These are phyloP conservation scores for Phaffia australis DNA, from an alignment of 768 basidiomycete genomes.

Conservation along the genomic window DNA sequence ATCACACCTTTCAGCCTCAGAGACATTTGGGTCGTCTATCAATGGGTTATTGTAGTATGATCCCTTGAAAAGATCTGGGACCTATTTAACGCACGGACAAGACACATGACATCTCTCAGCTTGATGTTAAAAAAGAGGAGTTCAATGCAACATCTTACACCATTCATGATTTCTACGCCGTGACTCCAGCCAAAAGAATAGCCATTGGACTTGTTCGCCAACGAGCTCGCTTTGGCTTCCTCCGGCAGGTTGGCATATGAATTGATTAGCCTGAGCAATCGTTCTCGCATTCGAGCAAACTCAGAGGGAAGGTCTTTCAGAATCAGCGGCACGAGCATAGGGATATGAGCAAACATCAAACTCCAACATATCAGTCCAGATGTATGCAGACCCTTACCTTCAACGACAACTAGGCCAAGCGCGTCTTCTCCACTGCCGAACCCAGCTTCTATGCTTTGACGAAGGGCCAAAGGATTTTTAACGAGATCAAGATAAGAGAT, in stretches of 20 bases:
- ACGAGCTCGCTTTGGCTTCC: constrained; percentile 57
- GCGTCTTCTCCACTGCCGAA: constrained; percentile 69
- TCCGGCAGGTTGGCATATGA: constrained; percentile 64
- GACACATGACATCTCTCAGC: not conserved
- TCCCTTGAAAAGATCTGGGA: constrained; percentile 70
- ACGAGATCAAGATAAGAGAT: constrained; percentile 55
- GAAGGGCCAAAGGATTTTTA: constrained; percentile 47
- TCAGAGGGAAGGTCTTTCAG: constrained; percentile 47
- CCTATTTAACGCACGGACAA: constrained; percentile 20
- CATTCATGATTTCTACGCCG: constrained; percentile 98
- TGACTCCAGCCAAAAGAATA: constrained; percentile 67
- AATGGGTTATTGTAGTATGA: constrained; percentile 85
- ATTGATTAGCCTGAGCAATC: constrained; percentile 63
- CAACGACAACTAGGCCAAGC: constrained; percentile 69
- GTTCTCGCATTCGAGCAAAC: constrained; percentile 55
- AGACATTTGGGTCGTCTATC: constrained; percentile 54
- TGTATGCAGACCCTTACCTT: constrained; percentile 41
- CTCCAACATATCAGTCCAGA: not conserved
- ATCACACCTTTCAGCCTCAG: constrained; percentile 45
- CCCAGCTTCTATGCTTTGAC: constrained; percentile 52
- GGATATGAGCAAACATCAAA: not conserved
- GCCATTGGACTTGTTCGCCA: constrained; percentile 50
- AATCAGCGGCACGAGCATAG: not conserved
- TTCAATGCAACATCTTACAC: constrained; percentile 43
- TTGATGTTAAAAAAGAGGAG: not conserved